These are phyloP conservation scores for Nectriaceae sp. DNA, from an alignment of 2,329 filamentous ascomycete genomes.

Conservation along the genomic window DNA sequence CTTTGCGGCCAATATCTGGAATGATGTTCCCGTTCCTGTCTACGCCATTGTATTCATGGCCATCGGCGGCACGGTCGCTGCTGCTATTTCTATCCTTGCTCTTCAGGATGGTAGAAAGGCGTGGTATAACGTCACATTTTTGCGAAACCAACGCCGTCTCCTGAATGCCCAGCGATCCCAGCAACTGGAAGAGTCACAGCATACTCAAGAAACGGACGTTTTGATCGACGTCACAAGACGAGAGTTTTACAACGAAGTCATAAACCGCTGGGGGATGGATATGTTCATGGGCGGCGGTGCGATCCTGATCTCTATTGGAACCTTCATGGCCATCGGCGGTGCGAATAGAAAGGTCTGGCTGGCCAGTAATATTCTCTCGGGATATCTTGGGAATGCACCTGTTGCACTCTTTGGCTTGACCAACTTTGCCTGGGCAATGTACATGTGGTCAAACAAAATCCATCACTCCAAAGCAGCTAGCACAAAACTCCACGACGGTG, in stretches of 20 bases:
- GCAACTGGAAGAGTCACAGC: constrained; percentile 7
- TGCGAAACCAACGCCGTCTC: constrained; percentile 42
- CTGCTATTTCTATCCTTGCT: constrained; percentile 47
- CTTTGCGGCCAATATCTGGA: constrained; percentile 61
- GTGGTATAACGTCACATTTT: constrained; percentile 46
- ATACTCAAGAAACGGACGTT: constrained; percentile 31
- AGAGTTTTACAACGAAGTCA: constrained; percentile 51
- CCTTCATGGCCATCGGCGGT: constrained; percentile 55
- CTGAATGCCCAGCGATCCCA: constrained; percentile 27
- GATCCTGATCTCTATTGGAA: constrained; percentile 51
- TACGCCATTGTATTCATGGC: constrained; percentile 54
- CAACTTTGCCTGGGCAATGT: constrained; percentile 50
- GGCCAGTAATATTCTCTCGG: constrained; percentile 55
- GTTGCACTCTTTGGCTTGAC: constrained; percentile 50
- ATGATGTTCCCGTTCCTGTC: constrained; percentile 49
- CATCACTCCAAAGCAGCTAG: constrained; percentile 35
- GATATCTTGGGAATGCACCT: constrained; percentile 55
- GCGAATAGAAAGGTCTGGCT: constrained; percentile 42
- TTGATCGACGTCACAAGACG: constrained; percentile 47
- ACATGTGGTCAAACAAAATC: constrained; percentile 43
- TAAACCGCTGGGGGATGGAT: constrained; percentile 55
- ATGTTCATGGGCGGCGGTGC: constrained; percentile 50
- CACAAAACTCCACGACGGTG: constrained; percentile 25
- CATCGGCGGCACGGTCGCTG: constrained; percentile 49
- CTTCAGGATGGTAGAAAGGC: constrained; percentile 45